phyloP scores from a whole-genome alignment of 768 basidiomycete genomes.

The Lyophyllum decastes region DNA sequence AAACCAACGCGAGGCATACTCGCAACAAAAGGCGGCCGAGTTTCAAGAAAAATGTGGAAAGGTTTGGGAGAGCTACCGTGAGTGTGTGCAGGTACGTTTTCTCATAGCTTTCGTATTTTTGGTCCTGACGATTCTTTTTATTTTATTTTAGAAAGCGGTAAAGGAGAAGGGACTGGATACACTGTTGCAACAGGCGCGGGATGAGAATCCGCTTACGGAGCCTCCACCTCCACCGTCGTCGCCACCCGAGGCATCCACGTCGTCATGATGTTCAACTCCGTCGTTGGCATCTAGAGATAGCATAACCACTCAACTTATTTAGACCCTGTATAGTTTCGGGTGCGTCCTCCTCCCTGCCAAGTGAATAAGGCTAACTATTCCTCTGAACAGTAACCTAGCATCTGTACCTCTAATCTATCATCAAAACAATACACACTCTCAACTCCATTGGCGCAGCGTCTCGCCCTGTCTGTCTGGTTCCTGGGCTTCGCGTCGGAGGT shows the following conservation, averaged over 20 bases:
- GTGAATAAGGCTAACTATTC: neutral
- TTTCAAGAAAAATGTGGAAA: constrained; percentile 85
- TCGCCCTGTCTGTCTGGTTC: too few relatives aligned
- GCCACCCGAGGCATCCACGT: constrained; percentile 7
- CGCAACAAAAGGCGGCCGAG: constrained; percentile 81
- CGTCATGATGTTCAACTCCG: neutral
- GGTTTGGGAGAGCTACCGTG: constrained; percentile 78
- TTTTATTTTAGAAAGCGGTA: constrained; percentile 83
- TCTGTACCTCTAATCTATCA: neutral
- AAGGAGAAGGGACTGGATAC: constrained; percentile 76
- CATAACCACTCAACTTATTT: too few relatives aligned
- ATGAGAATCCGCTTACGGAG: constrained; percentile 75
- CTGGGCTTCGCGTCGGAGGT: too few relatives aligned
- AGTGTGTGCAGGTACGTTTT: constrained; percentile 80
- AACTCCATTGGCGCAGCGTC: neutral
- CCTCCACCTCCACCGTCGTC: constrained; percentile 43
- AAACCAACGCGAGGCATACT: constrained; percentile 57
- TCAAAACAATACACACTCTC: neutral
- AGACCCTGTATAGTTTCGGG: neutral
- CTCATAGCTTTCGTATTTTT: neutral
- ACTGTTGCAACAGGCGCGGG: constrained; percentile 76
- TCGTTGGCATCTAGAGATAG: neutral
- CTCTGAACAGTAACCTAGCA: neutral
- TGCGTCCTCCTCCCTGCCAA: neutral
- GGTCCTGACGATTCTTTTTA: too few relatives aligned